These are phyloP conservation scores for Cyclanthera cordifolia DNA, from an alignment of 306 rosid species.

Conservation along the genomic window DNA sequence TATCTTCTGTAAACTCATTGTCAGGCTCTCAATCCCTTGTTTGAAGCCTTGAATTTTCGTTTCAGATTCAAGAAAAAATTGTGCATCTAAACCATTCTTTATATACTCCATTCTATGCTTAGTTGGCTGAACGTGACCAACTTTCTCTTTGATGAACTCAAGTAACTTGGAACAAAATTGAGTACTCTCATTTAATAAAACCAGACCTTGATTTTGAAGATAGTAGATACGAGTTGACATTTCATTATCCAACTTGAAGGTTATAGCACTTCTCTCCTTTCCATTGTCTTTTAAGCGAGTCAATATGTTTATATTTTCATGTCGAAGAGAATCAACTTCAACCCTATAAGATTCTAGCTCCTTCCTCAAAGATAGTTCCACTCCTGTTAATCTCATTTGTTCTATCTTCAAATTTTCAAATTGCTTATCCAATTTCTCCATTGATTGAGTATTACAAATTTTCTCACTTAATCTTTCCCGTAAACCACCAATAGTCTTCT, in stretches of 20 bases:
- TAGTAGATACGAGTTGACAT: conserved; percentile 48
- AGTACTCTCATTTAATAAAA: conserved; percentile 62
- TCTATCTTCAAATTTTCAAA: conserved; percentile 58
- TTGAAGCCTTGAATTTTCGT: conserved; percentile 61
- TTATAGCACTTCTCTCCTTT: conserved; percentile 46
- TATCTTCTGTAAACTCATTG: conserved; percentile 72
- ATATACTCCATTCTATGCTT: conserved; percentile 23
- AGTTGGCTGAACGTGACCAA: conserved; percentile 28
- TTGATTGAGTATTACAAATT: conserved; percentile 29
- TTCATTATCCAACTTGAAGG: conserved; percentile 67
- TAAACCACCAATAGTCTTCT: conserved; percentile 67
- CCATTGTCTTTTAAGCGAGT: conserved; percentile 62
- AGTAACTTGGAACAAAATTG: conserved; percentile 49
- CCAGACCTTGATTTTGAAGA: conserved; percentile 74
- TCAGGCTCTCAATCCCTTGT: conserved; percentile 53
- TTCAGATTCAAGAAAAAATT: conserved; percentile 62
- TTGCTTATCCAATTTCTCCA: conserved; percentile 45
- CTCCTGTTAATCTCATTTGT: conserved; percentile 68
- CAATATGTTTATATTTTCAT: conserved; percentile 60
- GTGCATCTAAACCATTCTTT: conserved; percentile 48
- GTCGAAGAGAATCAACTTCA: conserved; percentile 85
- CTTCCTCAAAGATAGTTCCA: conserved; percentile 63
- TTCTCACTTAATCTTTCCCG: conserved; percentile 45
- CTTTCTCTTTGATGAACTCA: conserved; percentile 48
- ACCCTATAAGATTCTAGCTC: conserved; percentile 62